Evolutionary conservation across 257 asterid genomes (phyloP), one percentile per base, ranked within the genome.

Genomic region (Linderniella brevidens): DNA sequence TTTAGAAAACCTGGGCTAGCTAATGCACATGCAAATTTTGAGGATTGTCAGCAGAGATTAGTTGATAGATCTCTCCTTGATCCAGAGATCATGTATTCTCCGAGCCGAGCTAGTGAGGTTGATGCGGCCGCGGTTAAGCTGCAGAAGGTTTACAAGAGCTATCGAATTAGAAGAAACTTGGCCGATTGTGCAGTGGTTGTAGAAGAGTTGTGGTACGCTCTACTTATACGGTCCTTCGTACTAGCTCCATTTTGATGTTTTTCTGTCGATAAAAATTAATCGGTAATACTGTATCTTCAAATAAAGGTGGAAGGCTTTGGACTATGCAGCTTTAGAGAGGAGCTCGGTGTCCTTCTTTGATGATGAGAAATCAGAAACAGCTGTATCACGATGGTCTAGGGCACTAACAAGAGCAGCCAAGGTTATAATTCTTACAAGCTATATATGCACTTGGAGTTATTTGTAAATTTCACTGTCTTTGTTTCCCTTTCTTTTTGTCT

Each of bases 221-320:
- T 15, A 18, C 4, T 25, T 25, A 6, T 25, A 2, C 32, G 32
- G 32, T 6, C 32, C 6, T 25, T 25, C 3, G 32, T 25, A 25
- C 32, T 6, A 25, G 32, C 32, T 25, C 32, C 32, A 25, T 2
- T 25, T 25, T 6, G 3, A 25, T 25, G 32, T 6, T 25, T 25
- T 25, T 25, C 32, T n/a, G 32, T 25, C 6, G 32, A 25, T 25
- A n/a, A n/a, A n/a, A n/a, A n/a, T n/a, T n/a, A n/a, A n/a, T n/a
- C n/a, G 32, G 46, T 12, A 39, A 55, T 50, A 5, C 16, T 58
- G 49, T 35, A 6, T 16, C 18, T 64, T 45, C 66, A 25, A 52
- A 87, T 25, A 25, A 18, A 14, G 97, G 97, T 87, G 97, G 97
- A 87, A 83, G 50, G 93, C 95, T 1, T 74, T 87, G 68, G 97